Base-by-base conservation (phyloP, 208 protist genomes). In the Blastocrithidia nonstop region DNA sequence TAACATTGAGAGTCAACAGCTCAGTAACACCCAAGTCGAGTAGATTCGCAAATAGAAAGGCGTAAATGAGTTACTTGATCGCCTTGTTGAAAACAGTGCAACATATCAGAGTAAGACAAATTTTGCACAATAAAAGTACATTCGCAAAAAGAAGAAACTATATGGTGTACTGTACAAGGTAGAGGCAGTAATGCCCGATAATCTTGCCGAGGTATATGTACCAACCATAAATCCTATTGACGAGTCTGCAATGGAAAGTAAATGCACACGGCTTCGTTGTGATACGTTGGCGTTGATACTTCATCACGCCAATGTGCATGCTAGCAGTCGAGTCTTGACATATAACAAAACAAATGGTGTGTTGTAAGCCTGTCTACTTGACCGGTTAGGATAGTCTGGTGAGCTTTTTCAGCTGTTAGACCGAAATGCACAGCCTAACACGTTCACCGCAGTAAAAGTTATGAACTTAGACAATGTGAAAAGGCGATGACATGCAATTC, bases 101-200 rank as follows among this genome's bases (percentile, higher is more conserved):
- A 93, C 85, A 19, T 94, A 90, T 50, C 59, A 72, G 28, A 66
- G 52, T 27, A 95, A 95, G 53, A 94, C 88, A 8, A 63, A 60
- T 20, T 95, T 89, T 50, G 66, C 85, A 1, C 77, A 95, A 55
- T 80, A 94, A 44, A 95, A 95, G 54, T 95, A 94, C 52, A 54
- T 95, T 7, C 77, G 68, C 6, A 90, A 88, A 54, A 95, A 95
- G 57, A 50, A 89, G 53, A 86, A 88, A 51, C 83, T 88, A 43
- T 93, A 89, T 55, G 72, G 71, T 22, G 71, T 61, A 19, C 56
- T 89, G 8, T 90, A 92, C 54, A 91, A 89, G 60, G 38, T 93
- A 11, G 75, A 89, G 50, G 54, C 59, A 11, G 66, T 84, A 6
- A 73, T 67, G 1, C 63, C 72, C 1, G 84, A 88, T 52, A 78